phyloP scores from a whole-genome alignment of 768 basidiomycete genomes.

The Wakefieldia striispora region DNA sequence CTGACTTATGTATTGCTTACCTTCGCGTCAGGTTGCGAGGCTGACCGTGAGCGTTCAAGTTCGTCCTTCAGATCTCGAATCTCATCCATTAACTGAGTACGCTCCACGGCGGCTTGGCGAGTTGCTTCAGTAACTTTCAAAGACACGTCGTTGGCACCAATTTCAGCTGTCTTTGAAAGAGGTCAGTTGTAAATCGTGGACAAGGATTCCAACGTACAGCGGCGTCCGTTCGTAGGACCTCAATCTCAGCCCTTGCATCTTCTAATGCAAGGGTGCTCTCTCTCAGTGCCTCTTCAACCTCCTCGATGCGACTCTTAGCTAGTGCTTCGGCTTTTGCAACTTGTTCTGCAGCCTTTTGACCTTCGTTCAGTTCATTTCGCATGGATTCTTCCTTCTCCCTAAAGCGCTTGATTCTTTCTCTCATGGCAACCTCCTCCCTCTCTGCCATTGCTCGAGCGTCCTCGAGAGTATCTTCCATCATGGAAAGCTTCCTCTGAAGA shows the following conservation, averaged over 20 bases:
- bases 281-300: slow-evolving; percentile 85
- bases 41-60: slow-evolving; percentile 39
- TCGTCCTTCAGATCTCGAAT: slow-evolving; percentile 51
- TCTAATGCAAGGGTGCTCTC: slow-evolving; percentile 88
- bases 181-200: slow-evolving; percentile 10
- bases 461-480: slow-evolving; percentile 83
- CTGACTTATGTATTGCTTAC: slow-evolving; percentile 29
- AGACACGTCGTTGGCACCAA: slow-evolving; percentile 44
- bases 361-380: slow-evolving; percentile 67
- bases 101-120: slow-evolving; percentile 50
- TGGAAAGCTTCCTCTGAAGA: slow-evolving; percentile 70
- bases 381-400: slow-evolving; percentile 72
- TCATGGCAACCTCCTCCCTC: slow-evolving; percentile 63
- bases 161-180: slow-evolving; percentile 41
- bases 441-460: slow-evolving; percentile 71
- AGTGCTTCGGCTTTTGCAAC: slow-evolving; percentile 57
- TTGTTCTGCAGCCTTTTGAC: slow-evolving; percentile 64
- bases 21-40: slow-evolving; percentile 19
- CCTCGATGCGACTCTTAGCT: slow-evolving; percentile 67
- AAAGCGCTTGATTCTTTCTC: slow-evolving; percentile 61
- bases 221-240: slow-evolving; percentile 69
- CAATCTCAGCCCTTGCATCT: slow-evolving; percentile 87
- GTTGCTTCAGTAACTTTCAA: slow-evolving; percentile 47
- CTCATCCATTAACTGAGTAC: slow-evolving; percentile 51
- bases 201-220: slow-evolving; percentile 48